phyloP scores from a whole-genome alignment of 1,284 basidiomycete species.

The Moniliophthora roreri region DNA sequence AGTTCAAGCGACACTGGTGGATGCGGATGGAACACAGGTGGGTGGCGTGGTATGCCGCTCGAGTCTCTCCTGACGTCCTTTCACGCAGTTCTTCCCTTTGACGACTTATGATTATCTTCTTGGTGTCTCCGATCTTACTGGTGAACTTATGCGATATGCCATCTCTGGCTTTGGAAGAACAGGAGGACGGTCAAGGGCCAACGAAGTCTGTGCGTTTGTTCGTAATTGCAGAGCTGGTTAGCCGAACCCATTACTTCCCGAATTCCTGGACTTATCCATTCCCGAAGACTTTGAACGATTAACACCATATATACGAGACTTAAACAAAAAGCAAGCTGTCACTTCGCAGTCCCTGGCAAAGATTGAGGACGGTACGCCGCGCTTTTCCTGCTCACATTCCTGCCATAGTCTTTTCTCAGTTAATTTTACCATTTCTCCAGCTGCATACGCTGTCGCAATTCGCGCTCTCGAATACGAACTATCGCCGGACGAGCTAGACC shows the following conservation, averaged over 20 bases:
- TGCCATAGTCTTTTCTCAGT: too few relatives aligned
- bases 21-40: constrained; percentile 60
- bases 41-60: constrained; percentile 26
- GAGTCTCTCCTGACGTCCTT: constrained; percentile 8
- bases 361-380: constrained; percentile 91
- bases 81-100: constrained; percentile 62
- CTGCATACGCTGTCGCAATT: constrained; percentile 68
- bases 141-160: constrained; percentile 96
- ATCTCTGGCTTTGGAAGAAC: constrained; percentile 75
- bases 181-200: constrained; percentile 71
- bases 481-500: constrained; percentile 63
- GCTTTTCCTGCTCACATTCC: too few relatives aligned
- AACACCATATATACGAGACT: constrained; percentile 66
- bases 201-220: constrained; percentile 75
- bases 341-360: constrained; percentile 87
- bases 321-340: constrained; percentile 87
- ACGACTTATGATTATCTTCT: constrained; percentile 85
- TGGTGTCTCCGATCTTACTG: constrained; percentile 91
- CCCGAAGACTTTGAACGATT: constrained; percentile 84
- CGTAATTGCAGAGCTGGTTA: constrained; percentile 76
- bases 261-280: neutral
- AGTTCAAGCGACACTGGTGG: constrained; percentile 65
- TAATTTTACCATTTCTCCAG: constrained; percentile 33
- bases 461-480: constrained; percentile 72
- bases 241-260: constrained; percentile 21